Evolutionary conservation across 2,329 filamentous ascomycete genomes (phyloP), one percentile per base, ranked within the genome.

Genomic region (Trichoderma sp.): DNA sequence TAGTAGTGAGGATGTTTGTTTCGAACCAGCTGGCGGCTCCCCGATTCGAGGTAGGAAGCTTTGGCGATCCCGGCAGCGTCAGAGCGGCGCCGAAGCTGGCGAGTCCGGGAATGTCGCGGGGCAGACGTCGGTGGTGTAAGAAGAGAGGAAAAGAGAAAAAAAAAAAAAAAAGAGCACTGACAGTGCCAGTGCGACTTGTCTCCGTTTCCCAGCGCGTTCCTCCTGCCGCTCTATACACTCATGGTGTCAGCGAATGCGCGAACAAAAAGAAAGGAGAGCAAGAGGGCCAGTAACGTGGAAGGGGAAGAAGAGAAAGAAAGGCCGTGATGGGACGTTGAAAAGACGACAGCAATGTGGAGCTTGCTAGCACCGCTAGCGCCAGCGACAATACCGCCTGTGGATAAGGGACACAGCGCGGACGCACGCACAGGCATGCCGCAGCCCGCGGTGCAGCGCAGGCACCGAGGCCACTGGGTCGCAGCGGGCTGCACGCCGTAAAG

Each of bases 241-340:
- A 70, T 70, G 33, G 61, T 24, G 68, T 69, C 62, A 49, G 60
- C 47, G 37, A 57, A 53, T 52, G 58, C 47, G 57, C 49, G 24
- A 37, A 49, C 33, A 63, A 29, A 29, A 52, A 35, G 35, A 53
- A 56, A 27, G 64, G 68, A 68, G 52, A 71, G 70, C 79, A 70
- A 68, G 52, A 60, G 35, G 59, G 58, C 59, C 40, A 56, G 66
- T 64, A 53, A 57, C 70, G 43, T 29, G 29, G 29, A 62, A 62
- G 37, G 21, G 35, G 62, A 63, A 57, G 69, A 68, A 69, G 62
- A 60, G 52, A 33, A 64, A 64, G 60, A 67, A 66, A 66, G 63
- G 24, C 62, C n/a, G 47, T 66, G 63, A 57, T 58, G 63, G 63
- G 40, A 66, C 33, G 63, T 66, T 21, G 55, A 14, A n/a, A 43